phyloP scores from a whole-genome alignment of 768 basidiomycete genomes.

The Amanita subjunquillea region DNA sequence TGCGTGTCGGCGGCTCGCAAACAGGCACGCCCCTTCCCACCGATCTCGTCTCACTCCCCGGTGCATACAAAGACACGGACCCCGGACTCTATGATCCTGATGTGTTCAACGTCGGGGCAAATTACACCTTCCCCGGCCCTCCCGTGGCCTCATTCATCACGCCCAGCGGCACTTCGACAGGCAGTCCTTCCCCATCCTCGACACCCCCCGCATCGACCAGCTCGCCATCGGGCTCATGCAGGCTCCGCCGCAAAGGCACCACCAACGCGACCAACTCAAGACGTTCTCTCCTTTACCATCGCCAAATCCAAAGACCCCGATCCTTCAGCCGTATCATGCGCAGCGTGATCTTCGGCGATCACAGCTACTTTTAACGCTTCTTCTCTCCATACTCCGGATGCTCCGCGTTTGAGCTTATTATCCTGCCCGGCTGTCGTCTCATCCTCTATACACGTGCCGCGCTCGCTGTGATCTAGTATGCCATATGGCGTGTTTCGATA shows the following conservation, averaged over 20 bases:
- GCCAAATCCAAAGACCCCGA: conserved; percentile 11
- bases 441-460: too few relatives aligned
- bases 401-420: too few relatives aligned
- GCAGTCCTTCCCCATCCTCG: background rate
- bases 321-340: conserved; percentile 26
- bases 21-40: conserved; percentile 32
- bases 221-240: background rate
- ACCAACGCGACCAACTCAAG: background rate
- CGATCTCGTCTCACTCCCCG: conserved; percentile 59
- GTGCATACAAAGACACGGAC: conserved; percentile 61
- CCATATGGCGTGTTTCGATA: background rate
- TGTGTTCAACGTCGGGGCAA: conserved; percentile 20
- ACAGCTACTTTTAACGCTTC: background rate
- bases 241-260: background rate
- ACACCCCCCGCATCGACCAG: background rate
- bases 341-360: conserved; percentile 13
- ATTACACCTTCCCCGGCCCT: conserved; percentile 44
- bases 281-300: background rate
- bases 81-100: conserved; percentile 42
- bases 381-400: too few relatives aligned
- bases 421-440: too few relatives aligned
- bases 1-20: conserved; percentile 43
- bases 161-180: conserved; percentile 1
- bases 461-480: too few relatives aligned
- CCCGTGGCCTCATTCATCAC: conserved; percentile 30